Conservation (phyloP, 768 basidiomycete species). For the Lentinula edodes region DNA sequence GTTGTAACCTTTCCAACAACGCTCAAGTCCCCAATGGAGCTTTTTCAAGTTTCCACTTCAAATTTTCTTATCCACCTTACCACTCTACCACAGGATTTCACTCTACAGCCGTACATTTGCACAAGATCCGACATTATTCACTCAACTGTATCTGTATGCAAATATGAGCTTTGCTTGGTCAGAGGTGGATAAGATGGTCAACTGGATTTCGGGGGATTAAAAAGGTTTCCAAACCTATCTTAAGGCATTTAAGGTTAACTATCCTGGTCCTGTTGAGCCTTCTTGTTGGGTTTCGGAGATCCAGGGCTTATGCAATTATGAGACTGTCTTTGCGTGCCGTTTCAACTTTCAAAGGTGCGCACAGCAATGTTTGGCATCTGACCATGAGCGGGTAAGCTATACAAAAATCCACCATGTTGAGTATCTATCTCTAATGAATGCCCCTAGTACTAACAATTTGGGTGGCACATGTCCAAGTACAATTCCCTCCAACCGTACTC, state of each 20-base stretch:
- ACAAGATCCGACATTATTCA: slow-evolving; percentile 10
- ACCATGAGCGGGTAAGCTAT: slow-evolving; percentile 23
- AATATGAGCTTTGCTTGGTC: slow-evolving; percentile 20
- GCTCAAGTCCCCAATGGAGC: slow-evolving; percentile 16
- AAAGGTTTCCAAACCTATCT: slow-evolving; percentile 22
- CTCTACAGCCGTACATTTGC: slow-evolving; percentile 21
- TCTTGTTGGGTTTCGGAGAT: no score
- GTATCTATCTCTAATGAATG: no score
- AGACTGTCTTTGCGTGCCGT: neutral
- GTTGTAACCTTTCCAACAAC: slow-evolving; percentile 14
- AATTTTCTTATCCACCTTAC: slow-evolving; percentile 26
- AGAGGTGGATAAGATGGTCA: slow-evolving; percentile 18
- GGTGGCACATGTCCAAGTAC: slow-evolving; percentile 22
- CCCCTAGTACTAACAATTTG: slow-evolving; percentile 21
- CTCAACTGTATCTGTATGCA: slow-evolving; percentile 16
- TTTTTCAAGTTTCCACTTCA: slow-evolving; percentile 14
- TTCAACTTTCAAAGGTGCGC: slow-evolving; percentile 19
- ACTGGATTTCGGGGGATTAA: slow-evolving; percentile 22
- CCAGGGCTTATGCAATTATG: no score
- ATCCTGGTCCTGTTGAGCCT: neutral
- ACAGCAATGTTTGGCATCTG: slow-evolving; percentile 24
- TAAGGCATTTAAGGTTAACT: slow-evolving; percentile 20
- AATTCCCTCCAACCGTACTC: slow-evolving; percentile 15
- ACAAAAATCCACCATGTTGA: no score
- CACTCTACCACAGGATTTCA: slow-evolving; percentile 25